These are phyloP conservation scores for Fusarium sulawesiense DNA, from an alignment of 2,329 filamentous ascomycete genomes.

Conservation along the genomic window DNA sequence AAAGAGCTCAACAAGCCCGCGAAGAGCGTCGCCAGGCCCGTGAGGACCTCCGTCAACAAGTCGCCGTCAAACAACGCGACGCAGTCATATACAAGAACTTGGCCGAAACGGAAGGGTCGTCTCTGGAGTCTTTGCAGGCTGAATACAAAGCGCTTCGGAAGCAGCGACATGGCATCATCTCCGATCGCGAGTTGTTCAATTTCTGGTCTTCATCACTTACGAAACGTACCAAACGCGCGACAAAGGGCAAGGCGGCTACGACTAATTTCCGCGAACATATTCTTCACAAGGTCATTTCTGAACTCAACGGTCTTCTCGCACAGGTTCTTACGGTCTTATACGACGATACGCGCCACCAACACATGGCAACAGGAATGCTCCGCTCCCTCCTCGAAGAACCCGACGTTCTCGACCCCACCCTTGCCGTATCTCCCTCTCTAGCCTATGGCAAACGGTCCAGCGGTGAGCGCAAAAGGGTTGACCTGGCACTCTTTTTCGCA, in stretches of 20 bases:
- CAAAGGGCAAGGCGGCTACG: background rate
- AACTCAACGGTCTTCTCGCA: constrained; percentile 31
- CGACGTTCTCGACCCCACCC: constrained; percentile 14
- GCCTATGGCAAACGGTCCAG: constrained; percentile 35
- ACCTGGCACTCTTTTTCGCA: constrained; percentile 41
- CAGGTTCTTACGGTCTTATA: constrained; percentile 30
- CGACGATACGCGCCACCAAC: constrained; percentile 27
- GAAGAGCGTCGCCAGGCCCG: background rate
- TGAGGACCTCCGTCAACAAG: constrained; percentile 13
- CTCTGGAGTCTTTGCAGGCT: background rate
- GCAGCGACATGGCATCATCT: background rate
- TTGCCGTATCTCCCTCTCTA: constrained; percentile 24
- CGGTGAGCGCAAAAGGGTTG: constrained; percentile 39
- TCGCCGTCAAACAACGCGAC: constrained; percentile 6
- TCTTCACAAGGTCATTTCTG: constrained; percentile 26
- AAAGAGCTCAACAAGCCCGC: background rate
- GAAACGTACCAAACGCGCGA: constrained; percentile 24
- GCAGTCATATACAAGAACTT: constrained; percentile 1
- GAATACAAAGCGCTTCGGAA: background rate
- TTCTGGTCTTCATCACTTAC: constrained; percentile 34
- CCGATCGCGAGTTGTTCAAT: constrained; percentile 33
- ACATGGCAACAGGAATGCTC: constrained; percentile 35
- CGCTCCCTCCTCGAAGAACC: constrained; percentile 26
- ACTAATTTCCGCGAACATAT: constrained; percentile 35
- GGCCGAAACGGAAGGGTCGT: background rate